Evolutionary conservation across 805 yeast genomes (phyloP), one percentile per base, ranked within the genome.

Genomic region (Lachancea dasiensis): DNA sequence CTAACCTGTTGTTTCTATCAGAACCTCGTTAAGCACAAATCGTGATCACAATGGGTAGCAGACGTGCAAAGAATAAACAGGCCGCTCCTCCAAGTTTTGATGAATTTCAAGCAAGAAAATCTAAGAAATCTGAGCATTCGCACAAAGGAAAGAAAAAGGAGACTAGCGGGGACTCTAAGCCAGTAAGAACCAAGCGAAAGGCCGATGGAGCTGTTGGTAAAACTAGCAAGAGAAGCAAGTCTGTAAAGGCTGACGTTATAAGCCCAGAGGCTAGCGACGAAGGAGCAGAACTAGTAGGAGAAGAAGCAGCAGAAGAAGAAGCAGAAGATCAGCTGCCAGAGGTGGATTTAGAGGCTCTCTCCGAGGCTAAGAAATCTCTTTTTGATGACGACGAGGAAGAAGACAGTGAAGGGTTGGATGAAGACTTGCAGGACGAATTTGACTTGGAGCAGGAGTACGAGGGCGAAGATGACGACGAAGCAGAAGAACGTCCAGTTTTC

Each of bases 31-130:
- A 16, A 23, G 17, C 20, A 9, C 23, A 10, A 8, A 11, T 10
- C 22, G 7, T 6, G 21, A 6, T 18, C 9, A 37, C 27, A 38
- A 86, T 89, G 95, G 97, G 97, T 61, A 65, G 67, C 45, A 82
- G 95, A 75, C 81, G 85, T 69, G 85, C 86, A 42, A 86, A 82
- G 64, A 82, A 86, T 54, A 90, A 86, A 71, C 97, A 90, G 67
- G 92, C 86, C 31, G 84, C 75, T 42, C 97, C 97, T 50, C 96
- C 96, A 24, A 59, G 87, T 5, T 68, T 80, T 45, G 97, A 90
- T 31, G 95, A 90, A 54, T 80, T 89, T 60, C 77, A 77, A 48
- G 70, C 72, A 44, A 75, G 65, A 52, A 69, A 67, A 36, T 59
- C 55, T 34, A 57, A 54, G 44, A 61, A 58, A 39, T 61, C 56